Evolutionary conservation across 352 stramenopile genomes (phyloP).

Genomic region (Phytophthora pluvialis): DNA sequence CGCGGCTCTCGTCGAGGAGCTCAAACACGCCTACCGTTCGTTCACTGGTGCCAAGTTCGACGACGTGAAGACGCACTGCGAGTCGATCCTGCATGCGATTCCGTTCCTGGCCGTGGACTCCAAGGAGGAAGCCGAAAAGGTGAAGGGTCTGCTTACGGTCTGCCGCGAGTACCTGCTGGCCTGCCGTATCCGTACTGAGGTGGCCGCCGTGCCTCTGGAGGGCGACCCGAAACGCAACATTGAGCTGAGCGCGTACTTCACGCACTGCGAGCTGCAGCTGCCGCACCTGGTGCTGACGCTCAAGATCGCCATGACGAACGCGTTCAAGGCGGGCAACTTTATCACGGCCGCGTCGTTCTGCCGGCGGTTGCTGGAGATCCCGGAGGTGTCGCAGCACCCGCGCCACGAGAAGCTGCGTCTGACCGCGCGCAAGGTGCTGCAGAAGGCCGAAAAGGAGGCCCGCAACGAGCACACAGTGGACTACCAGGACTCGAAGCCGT

Average conservation of each 20-base stretch:
- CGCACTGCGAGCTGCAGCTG: constrained; percentile 98
- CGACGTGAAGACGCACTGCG: constrained; percentile 94
- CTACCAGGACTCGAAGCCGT: constrained; percentile 98
- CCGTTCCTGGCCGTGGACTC: constrained; percentile 95
- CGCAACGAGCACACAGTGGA: constrained; percentile 98
- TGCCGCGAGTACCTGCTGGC: constrained; percentile 98
- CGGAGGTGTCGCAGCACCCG: constrained; percentile 92
- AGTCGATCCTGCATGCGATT: constrained; percentile 94
- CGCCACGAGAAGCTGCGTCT: constrained; percentile 95
- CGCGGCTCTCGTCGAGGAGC: constrained; percentile 88
- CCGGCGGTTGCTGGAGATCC: constrained; percentile 97
- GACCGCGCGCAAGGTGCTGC: constrained; percentile 97
- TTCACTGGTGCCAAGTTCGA: constrained; percentile 99
- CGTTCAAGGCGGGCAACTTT: constrained; percentile 99
- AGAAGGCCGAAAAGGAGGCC: constrained; percentile 98
- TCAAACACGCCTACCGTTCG: constrained; percentile 96
- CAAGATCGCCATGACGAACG: constrained; percentile 98
- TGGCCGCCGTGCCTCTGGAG: constrained; percentile 74
- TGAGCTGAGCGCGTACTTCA: constrained; percentile 99
- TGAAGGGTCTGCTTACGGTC: constrained; percentile 96
- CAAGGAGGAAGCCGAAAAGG: constrained; percentile 92
- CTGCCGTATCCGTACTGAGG: constrained; percentile 94
- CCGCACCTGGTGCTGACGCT: constrained; percentile 98
- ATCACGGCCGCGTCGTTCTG: constrained; percentile 99
- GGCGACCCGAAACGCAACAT: constrained; percentile 91